A percentile compares a stretch with the other conserved stretches of the same genome.
Conservation (phyloP, 2,329 filamentous ascomycete genomes). For the Trichoderma koningii region DNA sequence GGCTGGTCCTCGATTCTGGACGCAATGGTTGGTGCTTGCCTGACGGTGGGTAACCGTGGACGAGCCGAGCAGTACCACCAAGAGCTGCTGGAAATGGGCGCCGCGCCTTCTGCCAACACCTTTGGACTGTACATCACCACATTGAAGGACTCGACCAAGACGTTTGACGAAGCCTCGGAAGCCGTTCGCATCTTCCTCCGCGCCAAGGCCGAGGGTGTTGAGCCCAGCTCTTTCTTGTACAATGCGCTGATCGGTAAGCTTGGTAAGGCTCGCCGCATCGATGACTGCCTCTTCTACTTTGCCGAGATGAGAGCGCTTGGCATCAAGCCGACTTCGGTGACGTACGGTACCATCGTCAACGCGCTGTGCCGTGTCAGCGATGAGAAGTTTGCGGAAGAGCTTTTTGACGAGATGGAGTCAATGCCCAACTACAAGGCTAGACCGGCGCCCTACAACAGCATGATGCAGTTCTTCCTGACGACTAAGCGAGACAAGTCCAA, state of each 20-base stretch:
- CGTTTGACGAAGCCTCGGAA: slow-evolving; percentile 95
- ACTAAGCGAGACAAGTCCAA: slow-evolving; percentile 95
- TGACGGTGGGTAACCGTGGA: slow-evolving; percentile 77
- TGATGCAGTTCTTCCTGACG: slow-evolving; percentile 99
- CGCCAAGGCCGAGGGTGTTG: slow-evolving; percentile 88
- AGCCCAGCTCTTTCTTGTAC: slow-evolving; percentile 95
- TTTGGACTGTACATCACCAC: slow-evolving; percentile 99
- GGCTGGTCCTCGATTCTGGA: slow-evolving; percentile 97
- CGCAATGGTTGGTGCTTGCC: slow-evolving; percentile 90
- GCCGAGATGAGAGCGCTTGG: slow-evolving; percentile 92
- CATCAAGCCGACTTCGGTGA: slow-evolving; percentile 94
- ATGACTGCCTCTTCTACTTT: slow-evolving; percentile 98
- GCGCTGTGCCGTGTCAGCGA: slow-evolving; percentile 96
- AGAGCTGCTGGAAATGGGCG: slow-evolving; percentile 86
- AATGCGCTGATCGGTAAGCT: slow-evolving; percentile 98
- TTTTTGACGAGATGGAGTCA: slow-evolving; percentile 98
- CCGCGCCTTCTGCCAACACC: slow-evolving; percentile 92
- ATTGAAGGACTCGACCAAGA: slow-evolving; percentile 94
- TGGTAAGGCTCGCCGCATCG: slow-evolving; percentile 94
- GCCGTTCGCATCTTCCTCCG: slow-evolving; percentile 97
- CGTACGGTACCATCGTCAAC: slow-evolving; percentile 97
- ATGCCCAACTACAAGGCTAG: slow-evolving; percentile 99
- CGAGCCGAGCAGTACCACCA: slow-evolving; percentile 86
- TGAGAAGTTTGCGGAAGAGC: slow-evolving; percentile 94
- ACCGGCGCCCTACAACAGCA: slow-evolving; percentile 95